Conservation (phyloP, 177 flowering plant species). For the Telopea speciosissima region DNA sequence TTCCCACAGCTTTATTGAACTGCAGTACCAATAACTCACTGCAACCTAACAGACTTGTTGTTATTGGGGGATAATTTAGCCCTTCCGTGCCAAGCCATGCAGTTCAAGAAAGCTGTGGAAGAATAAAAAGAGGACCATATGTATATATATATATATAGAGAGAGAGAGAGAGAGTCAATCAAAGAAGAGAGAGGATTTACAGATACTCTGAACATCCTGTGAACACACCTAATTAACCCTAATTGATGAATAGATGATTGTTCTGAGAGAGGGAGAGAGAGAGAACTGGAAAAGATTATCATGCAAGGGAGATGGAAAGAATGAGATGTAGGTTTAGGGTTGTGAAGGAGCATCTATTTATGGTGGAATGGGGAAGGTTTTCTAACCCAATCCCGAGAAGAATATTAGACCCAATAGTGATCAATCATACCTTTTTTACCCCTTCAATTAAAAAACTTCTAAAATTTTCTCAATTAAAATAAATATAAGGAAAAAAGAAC, state of each 20-base stretch:
- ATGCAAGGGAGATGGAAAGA: not conserved
- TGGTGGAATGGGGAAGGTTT: conserved; percentile 11
- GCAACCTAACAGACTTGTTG: no score
- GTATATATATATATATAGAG: no score
- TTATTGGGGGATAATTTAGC: no score
- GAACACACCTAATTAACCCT: not conserved
- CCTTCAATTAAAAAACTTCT: not conserved
- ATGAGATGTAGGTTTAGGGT: not conserved
- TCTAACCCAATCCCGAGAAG: conserved; percentile 25
- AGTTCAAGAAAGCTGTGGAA: conserved; percentile 89
- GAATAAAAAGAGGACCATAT: conserved; percentile 55
- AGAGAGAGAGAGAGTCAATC: no score
- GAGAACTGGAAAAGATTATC: conserved; percentile 1
- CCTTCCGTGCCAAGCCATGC: conserved; percentile 14
- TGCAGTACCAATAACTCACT: conserved; percentile 14
- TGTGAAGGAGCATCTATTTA: conserved; percentile 3
- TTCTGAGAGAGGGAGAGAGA: conserved; percentile 5
- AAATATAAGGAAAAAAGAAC: not conserved
- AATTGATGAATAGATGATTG: not conserved
- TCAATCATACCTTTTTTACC: conserved; percentile 8
- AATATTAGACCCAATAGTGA: conserved; percentile 31
- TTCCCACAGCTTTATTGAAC: conserved; percentile 92
- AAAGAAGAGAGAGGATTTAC: not conserved
- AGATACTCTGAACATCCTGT: not conserved
- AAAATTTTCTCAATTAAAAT: not conserved